phyloP scores from a whole-genome alignment of 2,329 filamentous ascomycete species.

The Paraphaeosphaeria sporulosa region DNA sequence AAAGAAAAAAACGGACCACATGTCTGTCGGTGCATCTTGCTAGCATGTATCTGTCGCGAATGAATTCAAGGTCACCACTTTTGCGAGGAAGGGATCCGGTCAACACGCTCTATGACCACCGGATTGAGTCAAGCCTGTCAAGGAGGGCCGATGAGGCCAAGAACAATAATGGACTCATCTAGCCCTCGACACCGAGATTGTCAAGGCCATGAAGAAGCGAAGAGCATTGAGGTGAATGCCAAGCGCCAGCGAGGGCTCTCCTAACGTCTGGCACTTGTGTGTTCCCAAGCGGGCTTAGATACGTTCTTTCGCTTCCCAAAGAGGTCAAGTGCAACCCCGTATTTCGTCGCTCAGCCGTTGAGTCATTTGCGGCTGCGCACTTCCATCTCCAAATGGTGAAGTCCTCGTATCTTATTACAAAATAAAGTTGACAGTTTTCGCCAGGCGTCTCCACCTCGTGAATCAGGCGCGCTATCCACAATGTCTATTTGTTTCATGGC shows the following conservation, averaged over 20 bases:
- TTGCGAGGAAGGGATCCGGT: not conserved
- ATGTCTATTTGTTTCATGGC: not conserved
- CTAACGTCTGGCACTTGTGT: not conserved
- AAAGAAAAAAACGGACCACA: not conserved
- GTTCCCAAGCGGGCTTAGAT: slow-evolving; percentile 19
- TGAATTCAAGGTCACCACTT: not conserved
- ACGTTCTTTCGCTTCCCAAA: slow-evolving; percentile 30
- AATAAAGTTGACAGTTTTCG: not conserved
- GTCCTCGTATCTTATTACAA: not conserved
- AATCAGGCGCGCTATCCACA: not conserved
- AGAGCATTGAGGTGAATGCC: not conserved
- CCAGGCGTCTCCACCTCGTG: not conserved
- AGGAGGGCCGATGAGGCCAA: not conserved
- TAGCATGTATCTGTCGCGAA: not conserved
- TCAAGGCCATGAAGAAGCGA: not conserved
- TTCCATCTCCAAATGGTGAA: not conserved
- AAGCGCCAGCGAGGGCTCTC: not conserved
- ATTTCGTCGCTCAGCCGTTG: not conserved
- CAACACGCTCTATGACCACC: slow-evolving; percentile 15
- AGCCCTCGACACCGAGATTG: not conserved
- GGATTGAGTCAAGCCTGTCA: slow-evolving; percentile 14
- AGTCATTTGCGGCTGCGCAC: not conserved
- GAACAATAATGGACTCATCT: not conserved
- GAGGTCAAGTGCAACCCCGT: slow-evolving; percentile 17
- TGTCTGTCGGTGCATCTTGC: too few species aligned